phyloP scores from a whole-genome alignment of 1,284 basidiomycete species.

The Malassezia caprae region DNA sequence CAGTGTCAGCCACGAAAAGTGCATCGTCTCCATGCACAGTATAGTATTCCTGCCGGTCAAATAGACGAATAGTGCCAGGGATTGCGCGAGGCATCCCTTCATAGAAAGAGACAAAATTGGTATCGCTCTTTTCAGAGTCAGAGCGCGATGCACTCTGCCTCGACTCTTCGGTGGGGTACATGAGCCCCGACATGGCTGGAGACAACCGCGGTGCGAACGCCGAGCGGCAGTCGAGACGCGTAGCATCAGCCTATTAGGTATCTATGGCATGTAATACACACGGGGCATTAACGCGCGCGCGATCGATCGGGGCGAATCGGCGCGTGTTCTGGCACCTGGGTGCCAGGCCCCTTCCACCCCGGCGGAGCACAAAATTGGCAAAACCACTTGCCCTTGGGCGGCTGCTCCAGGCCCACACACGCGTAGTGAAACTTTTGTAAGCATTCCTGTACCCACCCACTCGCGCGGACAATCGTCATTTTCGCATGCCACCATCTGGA shows the following conservation, averaged over 20 bases:
- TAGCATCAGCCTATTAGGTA: background rate
- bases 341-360: slow-evolving; percentile 33
- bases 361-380: slow-evolving; percentile 45
- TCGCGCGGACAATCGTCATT: slow-evolving; percentile 53
- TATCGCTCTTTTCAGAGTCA: slow-evolving; percentile 26
- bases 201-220: background rate
- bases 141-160: background rate
- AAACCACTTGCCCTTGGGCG: slow-evolving; percentile 38
- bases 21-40: slow-evolving; percentile 82
- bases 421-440: slow-evolving; percentile 34
- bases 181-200: slow-evolving; percentile 37
- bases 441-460: slow-evolving; percentile 35
- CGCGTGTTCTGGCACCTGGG: slow-evolving; percentile 21
- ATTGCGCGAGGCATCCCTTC: slow-evolving; percentile 21
- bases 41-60: slow-evolving; percentile 63
- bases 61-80: slow-evolving; percentile 40
- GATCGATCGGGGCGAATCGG: slow-evolving; percentile 4
- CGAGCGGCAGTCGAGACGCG: background rate
- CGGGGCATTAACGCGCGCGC: background rate
- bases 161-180: slow-evolving; percentile 33
- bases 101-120: slow-evolving; percentile 35
- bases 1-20: slow-evolving; percentile 69
- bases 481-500: slow-evolving; percentile 44
- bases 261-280: background rate
- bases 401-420: slow-evolving; percentile 32